Evolutionary conservation across 1,139 yeast species (phyloP).

Genomic region (Taiozyma onychis): DNA sequence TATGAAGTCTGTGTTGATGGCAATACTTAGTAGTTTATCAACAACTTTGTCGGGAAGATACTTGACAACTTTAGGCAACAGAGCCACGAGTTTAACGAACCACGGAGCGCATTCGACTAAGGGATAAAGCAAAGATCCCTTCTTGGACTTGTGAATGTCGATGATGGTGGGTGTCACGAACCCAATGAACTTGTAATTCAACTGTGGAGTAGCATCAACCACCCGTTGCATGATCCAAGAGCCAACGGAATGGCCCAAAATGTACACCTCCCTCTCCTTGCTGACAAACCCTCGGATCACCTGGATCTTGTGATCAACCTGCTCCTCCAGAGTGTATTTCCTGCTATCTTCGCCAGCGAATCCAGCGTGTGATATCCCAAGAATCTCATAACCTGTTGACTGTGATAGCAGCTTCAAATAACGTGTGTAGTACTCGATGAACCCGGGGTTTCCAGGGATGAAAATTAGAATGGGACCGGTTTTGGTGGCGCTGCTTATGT

Average conservation of each 20-base stretch:
- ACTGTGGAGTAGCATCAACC: constrained; percentile 20
- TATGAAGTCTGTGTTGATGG: constrained; percentile 27
- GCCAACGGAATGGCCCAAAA: constrained; percentile 62
- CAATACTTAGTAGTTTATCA: constrained; percentile 5
- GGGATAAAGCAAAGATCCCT: constrained; percentile 38
- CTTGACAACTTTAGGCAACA: constrained; percentile 6
- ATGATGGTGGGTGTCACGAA: constrained; percentile 59
- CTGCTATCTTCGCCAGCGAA: constrained; percentile 13
- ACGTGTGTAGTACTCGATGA: constrained; percentile 50
- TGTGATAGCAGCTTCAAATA: constrained; percentile 31
- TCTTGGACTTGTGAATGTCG: constrained; percentile 46
- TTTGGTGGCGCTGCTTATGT: constrained; percentile 2
- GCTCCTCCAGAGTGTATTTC: constrained; percentile 41
- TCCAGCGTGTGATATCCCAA: constrained; percentile 47
- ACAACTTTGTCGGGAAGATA: constrained; percentile 7
- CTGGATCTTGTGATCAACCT: constrained; percentile 43
- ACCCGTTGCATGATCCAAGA: constrained; percentile 51
- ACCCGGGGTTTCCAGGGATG: constrained; percentile 68
- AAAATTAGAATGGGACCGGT: constrained; percentile 31
- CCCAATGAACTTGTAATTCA: constrained; percentile 40
- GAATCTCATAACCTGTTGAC: constrained; percentile 40
- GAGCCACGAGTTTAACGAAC: constrained; percentile 12
- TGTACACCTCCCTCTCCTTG: constrained; percentile 32
- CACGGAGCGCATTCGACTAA: constrained; percentile 32
- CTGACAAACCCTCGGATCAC: constrained; percentile 31